phyloP scores from a whole-genome alignment of 2,329 filamentous ascomycete genomes.

The Gremmenia infestans region DNA sequence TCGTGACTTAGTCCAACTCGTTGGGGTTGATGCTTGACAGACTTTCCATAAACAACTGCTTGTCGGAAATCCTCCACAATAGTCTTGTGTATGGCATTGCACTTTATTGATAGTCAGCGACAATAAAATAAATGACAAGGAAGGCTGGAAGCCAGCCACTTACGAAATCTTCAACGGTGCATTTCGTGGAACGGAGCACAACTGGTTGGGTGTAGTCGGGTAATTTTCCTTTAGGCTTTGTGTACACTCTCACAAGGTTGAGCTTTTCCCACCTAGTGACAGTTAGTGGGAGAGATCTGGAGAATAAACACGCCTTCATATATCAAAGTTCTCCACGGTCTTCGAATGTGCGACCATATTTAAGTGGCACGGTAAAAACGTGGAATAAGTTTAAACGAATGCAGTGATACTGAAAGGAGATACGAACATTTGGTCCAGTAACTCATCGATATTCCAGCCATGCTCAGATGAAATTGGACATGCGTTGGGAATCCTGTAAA shows the following conservation, averaged over 20 bases:
- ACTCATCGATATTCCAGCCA: slow-evolving; percentile 96
- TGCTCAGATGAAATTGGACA: slow-evolving; percentile 96
- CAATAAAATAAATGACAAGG: neutral
- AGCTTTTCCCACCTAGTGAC: slow-evolving; percentile 78
- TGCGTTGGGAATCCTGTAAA: slow-evolving; percentile 95
- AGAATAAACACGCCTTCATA: neutral
- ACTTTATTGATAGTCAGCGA: slow-evolving; percentile 49
- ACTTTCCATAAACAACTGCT: slow-evolving; percentile 94
- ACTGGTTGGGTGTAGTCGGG: slow-evolving; percentile 92
- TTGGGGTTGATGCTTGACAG: slow-evolving; percentile 97
- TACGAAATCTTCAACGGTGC: slow-evolving; percentile 96
- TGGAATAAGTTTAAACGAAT: neutral
- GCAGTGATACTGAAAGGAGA: neutral
- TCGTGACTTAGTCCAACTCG: slow-evolving; percentile 87
- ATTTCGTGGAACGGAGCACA: slow-evolving; percentile 74
- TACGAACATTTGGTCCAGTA: slow-evolving; percentile 83
- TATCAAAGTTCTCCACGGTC: slow-evolving; percentile 2
- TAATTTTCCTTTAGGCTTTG: slow-evolving; percentile 92
- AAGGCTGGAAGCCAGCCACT: slow-evolving; percentile 37
- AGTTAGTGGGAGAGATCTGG: slow-evolving; percentile 17
- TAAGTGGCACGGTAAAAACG: neutral
- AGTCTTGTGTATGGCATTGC: slow-evolving; percentile 92
- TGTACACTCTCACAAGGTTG: slow-evolving; percentile 87
- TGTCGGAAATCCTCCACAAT: slow-evolving; percentile 95
- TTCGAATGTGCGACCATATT: neutral